These are phyloP conservation scores for Escallonia rubra DNA, from an alignment of 129 eudicot species.

Conservation along the genomic window DNA sequence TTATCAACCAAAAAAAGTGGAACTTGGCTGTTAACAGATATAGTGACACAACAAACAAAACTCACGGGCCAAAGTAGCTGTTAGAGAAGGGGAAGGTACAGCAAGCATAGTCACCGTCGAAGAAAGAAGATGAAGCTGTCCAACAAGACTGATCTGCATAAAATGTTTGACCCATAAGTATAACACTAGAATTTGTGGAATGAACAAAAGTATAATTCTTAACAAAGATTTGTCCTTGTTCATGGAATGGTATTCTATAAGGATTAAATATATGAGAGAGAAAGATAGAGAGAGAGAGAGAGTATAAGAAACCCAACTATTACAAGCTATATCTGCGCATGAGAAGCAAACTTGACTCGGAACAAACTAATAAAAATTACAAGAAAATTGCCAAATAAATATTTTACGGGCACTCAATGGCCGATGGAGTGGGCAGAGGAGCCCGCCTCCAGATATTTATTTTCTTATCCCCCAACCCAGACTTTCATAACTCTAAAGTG, in stretches of 20 bases:
- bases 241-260: not conserved
- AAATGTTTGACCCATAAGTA: slow-evolving; percentile 9
- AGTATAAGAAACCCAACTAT: too few relatives aligned
- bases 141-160: slow-evolving; percentile 70
- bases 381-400: too few relatives aligned
- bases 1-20: slow-evolving; percentile 9
- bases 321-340: too few relatives aligned
- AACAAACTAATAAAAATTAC: too few relatives aligned
- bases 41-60: slow-evolving; percentile 9
- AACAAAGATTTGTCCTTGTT: too few relatives aligned
- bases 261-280: not conserved
- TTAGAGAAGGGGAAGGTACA: slow-evolving; percentile 95
- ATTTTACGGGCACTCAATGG: too few relatives aligned
- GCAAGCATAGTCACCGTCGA: slow-evolving; percentile 83
- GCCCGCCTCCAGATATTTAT: too few relatives aligned
- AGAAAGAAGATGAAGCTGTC: slow-evolving; percentile 96
- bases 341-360: too few relatives aligned
- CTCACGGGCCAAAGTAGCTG: slow-evolving; percentile 94
- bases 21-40: slow-evolving; percentile 1
- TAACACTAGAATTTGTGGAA: not conserved
- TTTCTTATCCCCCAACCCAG: too few relatives aligned
- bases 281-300: not conserved
- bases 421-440: too few relatives aligned
- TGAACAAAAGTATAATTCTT: not conserved
- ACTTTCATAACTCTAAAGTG: too few relatives aligned